Evolutionary conservation across 2,329 filamentous ascomycete genomes (phyloP), one percentile per base, ranked within the genome.

Genomic region (Chrysoporthe puriensis): DNA sequence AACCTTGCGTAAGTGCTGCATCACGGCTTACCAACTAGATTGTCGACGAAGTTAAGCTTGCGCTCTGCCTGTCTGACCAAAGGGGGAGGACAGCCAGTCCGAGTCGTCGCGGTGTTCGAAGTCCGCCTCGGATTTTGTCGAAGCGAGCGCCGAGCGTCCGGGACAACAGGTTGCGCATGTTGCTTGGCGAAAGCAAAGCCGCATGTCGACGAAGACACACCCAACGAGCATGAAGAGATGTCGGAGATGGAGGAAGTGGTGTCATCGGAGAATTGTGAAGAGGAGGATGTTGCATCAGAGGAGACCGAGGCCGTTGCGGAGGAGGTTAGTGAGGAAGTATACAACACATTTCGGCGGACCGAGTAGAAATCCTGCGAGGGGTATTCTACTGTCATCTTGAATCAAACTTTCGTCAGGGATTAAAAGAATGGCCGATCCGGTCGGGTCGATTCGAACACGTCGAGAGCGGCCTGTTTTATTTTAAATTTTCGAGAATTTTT

Each of bases 41-140:
- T 96, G 80, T 97, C 94, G 81, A 98, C 95, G 77, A 98, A 97
- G 80, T 91, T 94, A 77, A 93, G 88, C 85, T 97, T 97, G 77
- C 94, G 92, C 81, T 97, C 94, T 76, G 89, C 88, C 83, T 97
- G 94, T 75, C 94, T 91, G 71, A 94, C 85, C 72, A 97, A 86
- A 68, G 90, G 82, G 62, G 95, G 93, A 74, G 92, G 91, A 74
- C 86, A 85, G 73, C 86, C 86, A 72, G 87, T 80, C 74, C 86
- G 84, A 68, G 84, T 79, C 66, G 84, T 83, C 43, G 84, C 79
- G 70, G 86, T 86, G 71, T 81, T 82, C 67, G 81, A 84, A 62
- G 85, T 87, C 70, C 86, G 84, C 69, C 87, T 83, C 11, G 88
- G 87, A 72, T 91, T 88, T 74, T 89, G 88, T 70, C 90, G 88